phyloP scores from a whole-genome alignment of 78 protist genomes.

The Mastigamoeba balamuthi region DNA sequence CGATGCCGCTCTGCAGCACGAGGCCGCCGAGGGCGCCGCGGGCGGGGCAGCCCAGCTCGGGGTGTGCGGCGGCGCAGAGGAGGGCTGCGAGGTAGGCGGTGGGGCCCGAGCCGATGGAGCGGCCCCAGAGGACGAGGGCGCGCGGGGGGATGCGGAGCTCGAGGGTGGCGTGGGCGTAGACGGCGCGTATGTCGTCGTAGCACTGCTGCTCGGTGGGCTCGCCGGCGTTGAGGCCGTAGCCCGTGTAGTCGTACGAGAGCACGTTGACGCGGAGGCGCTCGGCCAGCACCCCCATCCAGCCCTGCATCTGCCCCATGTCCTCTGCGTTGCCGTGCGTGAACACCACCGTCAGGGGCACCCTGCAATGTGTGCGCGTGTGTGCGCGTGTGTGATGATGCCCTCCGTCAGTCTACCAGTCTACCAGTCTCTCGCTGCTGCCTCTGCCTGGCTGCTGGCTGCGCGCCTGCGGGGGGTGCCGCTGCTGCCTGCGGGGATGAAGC shows the following conservation, averaged over 20 bases:
- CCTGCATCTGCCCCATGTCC: background rate
- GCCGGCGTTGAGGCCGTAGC: background rate
- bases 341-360: background rate
- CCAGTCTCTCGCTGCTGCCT: too few species aligned
- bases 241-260: background rate
- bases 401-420: too few species aligned
- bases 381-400: too few species aligned
- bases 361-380: too few species aligned
- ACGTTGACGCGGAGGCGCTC: background rate
- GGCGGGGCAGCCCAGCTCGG: background rate
- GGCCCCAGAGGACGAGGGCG: background rate
- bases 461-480: too few species aligned
- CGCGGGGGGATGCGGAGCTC: too few species aligned
- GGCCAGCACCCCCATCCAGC: background rate
- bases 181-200: background rate
- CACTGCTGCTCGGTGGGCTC: background rate
- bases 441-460: too few species aligned
- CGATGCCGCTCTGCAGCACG: background rate
- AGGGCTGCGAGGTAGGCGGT: background rate
- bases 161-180: background rate
- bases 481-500: too few species aligned
- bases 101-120: background rate
- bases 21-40: background rate
- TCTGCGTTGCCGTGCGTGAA: background rate
- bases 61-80: background rate